phyloP scores from a whole-genome alignment of 306 rosid species.

The Carpinus viminea region DNA sequence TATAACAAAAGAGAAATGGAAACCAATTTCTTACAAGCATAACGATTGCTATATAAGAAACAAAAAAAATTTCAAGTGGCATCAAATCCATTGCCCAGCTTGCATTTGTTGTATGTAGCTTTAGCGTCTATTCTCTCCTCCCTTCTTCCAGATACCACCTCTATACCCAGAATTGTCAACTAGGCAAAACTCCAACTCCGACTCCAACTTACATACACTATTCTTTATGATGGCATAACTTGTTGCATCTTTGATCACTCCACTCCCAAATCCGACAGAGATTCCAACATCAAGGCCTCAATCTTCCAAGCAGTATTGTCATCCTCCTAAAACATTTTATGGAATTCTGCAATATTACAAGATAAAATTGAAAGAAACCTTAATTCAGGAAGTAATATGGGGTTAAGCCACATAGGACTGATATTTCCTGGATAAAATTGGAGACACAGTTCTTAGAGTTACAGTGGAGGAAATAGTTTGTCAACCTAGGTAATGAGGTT shows the following conservation, averaged over 20 bases:
- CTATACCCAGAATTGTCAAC: constrained; percentile 27
- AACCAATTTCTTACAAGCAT: not conserved
- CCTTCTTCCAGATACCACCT: constrained; percentile 38
- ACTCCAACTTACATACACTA: constrained; percentile 33
- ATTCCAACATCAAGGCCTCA: constrained; percentile 32
- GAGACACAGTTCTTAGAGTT: constrained; percentile 32
- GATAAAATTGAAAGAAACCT: constrained; percentile 31
- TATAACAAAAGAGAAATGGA: not conserved
- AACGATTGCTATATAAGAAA: no score
- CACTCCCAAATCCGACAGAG: constrained; percentile 28
- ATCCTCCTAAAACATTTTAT: constrained; percentile 23
- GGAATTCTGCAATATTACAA: constrained; percentile 22
- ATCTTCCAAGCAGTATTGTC: constrained; percentile 27
- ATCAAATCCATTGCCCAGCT: no score
- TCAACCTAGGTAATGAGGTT: constrained; percentile 28
- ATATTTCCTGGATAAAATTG: no score
- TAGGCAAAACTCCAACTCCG: constrained; percentile 29
- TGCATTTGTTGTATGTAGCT: not conserved
- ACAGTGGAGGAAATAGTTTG: constrained; percentile 32
- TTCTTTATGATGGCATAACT: constrained; percentile 24
- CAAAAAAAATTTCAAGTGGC: not conserved
- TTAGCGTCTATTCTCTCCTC: constrained; percentile 9
- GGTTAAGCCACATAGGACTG: constrained; percentile 37
- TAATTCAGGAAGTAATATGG: constrained; percentile 35
- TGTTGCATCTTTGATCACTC: constrained; percentile 27